Evolutionary conservation across 2,329 filamentous ascomycete species (phyloP), one percentile per base, ranked within the genome.

Genomic region (Trichoderma brevicompactum): DNA sequence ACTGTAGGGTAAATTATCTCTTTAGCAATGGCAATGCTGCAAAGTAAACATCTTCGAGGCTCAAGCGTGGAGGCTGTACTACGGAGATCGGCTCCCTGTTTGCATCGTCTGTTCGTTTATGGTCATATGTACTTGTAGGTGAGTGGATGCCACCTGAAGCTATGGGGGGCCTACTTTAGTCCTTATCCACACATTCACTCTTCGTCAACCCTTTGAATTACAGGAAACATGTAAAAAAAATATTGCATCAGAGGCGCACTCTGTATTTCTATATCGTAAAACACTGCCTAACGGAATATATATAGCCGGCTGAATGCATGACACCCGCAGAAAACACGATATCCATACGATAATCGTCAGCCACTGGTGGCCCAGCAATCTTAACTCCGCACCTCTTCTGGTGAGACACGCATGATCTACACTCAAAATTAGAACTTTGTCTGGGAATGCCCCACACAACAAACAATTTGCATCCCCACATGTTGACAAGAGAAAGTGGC

Each of bases 321-420:
- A 13, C 9, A 44, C 23, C 36, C 36, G 59, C 58, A 62, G 48
- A 43, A 43, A 43, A 44, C n/a, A 62, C 38, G 38, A 38, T 40
- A 36, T 17, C 23, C 46, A 41, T 17, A 38, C 46, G n/a, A 38
- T 53, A 38, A 43, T 38, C 40, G 32, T 41, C 59, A 43, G 49
- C 12, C 49, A 52, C 59, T 53, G 23, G 12, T 23, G 19, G 28
- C 4, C 12, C 9, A 15, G 28, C 28, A 44, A 15, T 19, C 7
- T 58, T 36, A 15, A 19, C 23, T 36, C 40, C 17, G 28, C 17
- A 9, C 9, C 53, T 60, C 56, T 40, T 12, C 32, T 46, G 23
- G 19, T 36, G 56, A 60, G 41, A 60, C 60, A 63, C 49, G 52
- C 40, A 63, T 28, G 49, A 63, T 63, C 60, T 17, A 63, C 60